phyloP scores from a whole-genome alignment of 2,329 filamentous ascomycete genomes.

The Colletotrichum echinochloae region DNA sequence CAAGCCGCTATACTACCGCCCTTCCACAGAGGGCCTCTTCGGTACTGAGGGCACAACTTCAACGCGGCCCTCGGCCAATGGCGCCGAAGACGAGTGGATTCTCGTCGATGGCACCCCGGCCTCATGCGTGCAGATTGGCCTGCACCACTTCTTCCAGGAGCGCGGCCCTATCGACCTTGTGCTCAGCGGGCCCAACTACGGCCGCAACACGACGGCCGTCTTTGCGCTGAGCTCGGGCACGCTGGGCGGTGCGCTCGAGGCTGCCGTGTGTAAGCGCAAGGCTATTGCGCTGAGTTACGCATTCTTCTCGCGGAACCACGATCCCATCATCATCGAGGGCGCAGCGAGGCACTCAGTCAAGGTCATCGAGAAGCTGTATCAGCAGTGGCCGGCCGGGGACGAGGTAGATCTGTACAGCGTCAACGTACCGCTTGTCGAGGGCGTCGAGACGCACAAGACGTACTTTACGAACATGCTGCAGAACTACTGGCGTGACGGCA shows the following conservation, averaged over 20 bases:
- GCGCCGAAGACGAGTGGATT: slow-evolving; percentile 80
- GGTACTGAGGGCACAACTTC: slow-evolving; percentile 74
- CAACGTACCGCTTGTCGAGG: slow-evolving; percentile 87
- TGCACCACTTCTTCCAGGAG: slow-evolving; percentile 82
- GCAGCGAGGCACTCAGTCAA: slow-evolving; percentile 80
- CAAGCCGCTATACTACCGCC: slow-evolving; percentile 85
- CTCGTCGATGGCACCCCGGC: slow-evolving; percentile 85
- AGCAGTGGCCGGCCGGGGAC: slow-evolving; percentile 76
- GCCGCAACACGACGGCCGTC: slow-evolving; percentile 83
- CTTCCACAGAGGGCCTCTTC: slow-evolving; percentile 55
- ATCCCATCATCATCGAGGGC: slow-evolving; percentile 81
- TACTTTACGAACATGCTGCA: slow-evolving; percentile 89
- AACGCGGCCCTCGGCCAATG: slow-evolving; percentile 60
- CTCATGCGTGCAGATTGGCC: slow-evolving; percentile 83
- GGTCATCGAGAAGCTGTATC: slow-evolving; percentile 82
- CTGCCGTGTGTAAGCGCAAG: slow-evolving; percentile 75
- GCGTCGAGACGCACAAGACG: slow-evolving; percentile 77
- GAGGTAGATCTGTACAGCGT: slow-evolving; percentile 88
- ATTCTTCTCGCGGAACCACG: slow-evolving; percentile 88
- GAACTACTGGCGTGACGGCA: slow-evolving; percentile 88
- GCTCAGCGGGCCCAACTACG: slow-evolving; percentile 85
- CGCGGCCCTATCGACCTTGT: slow-evolving; percentile 80
- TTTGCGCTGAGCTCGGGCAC: slow-evolving; percentile 85
- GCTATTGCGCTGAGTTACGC: slow-evolving; percentile 90
- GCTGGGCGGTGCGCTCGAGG: slow-evolving; percentile 81